Conservation (phyloP, 371 early-diverging fungal genomes). For the Mucor lusitanicus region DNA sequence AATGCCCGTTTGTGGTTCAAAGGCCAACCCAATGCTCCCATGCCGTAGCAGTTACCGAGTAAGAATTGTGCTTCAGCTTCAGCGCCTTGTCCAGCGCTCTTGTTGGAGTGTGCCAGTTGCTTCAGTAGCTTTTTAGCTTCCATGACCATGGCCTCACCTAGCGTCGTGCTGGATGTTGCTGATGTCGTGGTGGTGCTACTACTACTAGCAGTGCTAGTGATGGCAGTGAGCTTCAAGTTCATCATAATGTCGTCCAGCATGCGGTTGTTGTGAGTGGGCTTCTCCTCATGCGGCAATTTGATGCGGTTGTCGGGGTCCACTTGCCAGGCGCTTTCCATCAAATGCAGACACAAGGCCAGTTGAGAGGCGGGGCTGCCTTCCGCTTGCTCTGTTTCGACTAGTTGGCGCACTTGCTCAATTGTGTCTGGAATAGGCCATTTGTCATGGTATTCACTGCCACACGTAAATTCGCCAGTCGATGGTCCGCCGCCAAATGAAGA, state of each 20-base stretch:
- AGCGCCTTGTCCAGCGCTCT: conserved; percentile 60
- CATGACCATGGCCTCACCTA: conserved; percentile 58
- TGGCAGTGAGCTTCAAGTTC: neutral
- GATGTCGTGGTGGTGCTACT: neutral
- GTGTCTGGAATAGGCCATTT: conserved; percentile 30
- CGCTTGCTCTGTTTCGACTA: conserved; percentile 23
- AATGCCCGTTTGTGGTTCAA: conserved; percentile 90
- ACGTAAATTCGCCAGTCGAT: neutral
- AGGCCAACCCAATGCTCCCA: conserved; percentile 72
- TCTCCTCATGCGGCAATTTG: neutral
- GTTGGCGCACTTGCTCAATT: conserved; percentile 21
- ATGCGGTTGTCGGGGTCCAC: conserved; percentile 16
- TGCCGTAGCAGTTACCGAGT: conserved; percentile 88
- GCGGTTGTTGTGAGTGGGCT: neutral
- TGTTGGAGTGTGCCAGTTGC: conserved; percentile 62
- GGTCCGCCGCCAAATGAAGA: neutral
- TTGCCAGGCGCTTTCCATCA: conserved; percentile 22
- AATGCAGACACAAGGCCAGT: conserved; percentile 21
- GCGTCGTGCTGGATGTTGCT: neutral
- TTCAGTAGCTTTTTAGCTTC: conserved; percentile 77
- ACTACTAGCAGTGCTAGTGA: neutral
- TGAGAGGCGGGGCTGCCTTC: conserved; percentile 16
- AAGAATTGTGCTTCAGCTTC: conserved; percentile 89
- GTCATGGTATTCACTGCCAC: conserved; percentile 8
- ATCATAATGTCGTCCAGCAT: conserved; percentile 4